A percentile compares a stretch with the other conserved stretches of the same genome.
phyloP scores from a whole-genome alignment of 208 protist genomes.

The Leishmania aethiopica region DNA sequence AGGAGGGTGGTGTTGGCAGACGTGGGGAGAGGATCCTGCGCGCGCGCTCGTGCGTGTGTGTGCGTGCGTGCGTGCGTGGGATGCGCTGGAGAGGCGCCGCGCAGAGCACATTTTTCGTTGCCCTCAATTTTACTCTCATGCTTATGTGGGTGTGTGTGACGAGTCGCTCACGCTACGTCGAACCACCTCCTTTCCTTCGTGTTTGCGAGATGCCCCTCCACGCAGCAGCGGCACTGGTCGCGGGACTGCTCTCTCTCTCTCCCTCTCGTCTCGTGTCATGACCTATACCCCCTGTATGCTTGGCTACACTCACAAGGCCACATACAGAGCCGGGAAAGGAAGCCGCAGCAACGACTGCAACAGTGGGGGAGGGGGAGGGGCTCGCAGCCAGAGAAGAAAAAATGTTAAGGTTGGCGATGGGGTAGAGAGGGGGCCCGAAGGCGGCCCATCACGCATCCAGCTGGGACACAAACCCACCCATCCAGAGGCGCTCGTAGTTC shows the following conservation, averaged over 20 bases:
- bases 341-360: not conserved
- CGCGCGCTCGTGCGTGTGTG: not conserved
- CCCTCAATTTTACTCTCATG: not conserved
- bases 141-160: not conserved
- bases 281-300: not conserved
- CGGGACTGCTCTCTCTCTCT: not conserved
- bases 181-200: not conserved
- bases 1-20: not conserved
- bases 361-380: not conserved
- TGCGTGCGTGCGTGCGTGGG: not conserved
- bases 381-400: not conserved
- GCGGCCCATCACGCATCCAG: slow-evolving; percentile 52
- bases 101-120: too few species aligned
- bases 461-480: slow-evolving; percentile 54
- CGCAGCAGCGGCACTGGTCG: not conserved
- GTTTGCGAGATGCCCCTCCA: not conserved
- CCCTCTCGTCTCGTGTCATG: not conserved
- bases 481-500: slow-evolving; percentile 63
- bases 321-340: not conserved
- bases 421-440: not conserved
- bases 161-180: not conserved
- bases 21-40: not conserved
- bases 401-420: not conserved
- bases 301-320: not conserved
- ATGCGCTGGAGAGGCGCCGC: not conserved